These are phyloP conservation scores for Curvularia verruculosa DNA, from an alignment of 2,329 filamentous ascomycete genomes.

Conservation along the genomic window DNA sequence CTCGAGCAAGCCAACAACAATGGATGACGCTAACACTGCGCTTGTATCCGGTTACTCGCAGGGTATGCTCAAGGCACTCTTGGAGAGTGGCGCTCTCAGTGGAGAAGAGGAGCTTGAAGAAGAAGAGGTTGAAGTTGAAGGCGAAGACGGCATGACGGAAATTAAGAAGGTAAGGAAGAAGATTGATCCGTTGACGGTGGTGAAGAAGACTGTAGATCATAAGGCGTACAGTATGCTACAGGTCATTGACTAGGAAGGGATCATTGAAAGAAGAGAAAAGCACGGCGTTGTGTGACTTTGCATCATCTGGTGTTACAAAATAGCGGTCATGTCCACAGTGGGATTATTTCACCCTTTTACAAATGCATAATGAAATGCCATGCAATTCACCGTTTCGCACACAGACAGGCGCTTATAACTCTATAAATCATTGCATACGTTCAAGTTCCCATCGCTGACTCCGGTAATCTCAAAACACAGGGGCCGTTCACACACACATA, in stretches of 20 bases:
- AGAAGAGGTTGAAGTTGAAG: constrained; percentile 35
- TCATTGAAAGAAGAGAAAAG: neutral
- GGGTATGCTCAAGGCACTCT: constrained; percentile 63
- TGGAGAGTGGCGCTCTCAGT: constrained; percentile 57
- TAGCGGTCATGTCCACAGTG: neutral
- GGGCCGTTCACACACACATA: neutral
- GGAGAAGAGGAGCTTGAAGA: constrained; percentile 51
- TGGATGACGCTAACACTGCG: constrained; percentile 54
- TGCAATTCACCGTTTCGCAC: neutral
- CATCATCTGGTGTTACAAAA: neutral
- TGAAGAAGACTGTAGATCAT: constrained; percentile 56
- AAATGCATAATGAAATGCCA: neutral
- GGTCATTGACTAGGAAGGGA: constrained; percentile 58
- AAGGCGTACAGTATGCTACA: constrained; percentile 62
- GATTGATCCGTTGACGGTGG: constrained; percentile 25
- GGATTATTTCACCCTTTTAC: neutral
- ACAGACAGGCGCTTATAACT: too few species aligned
- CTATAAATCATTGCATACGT: neutral
- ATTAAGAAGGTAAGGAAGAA: constrained; percentile 42
- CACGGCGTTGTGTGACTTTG: neutral
- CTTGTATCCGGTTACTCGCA: constrained; percentile 65
- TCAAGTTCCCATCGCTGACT: neutral
- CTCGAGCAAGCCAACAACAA: constrained; percentile 58
- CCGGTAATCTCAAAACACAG: neutral
- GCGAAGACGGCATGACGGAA: constrained; percentile 46